Base-by-base conservation (phyloP, 805 yeast species). In the Pichia nanzhaoensis region DNA sequence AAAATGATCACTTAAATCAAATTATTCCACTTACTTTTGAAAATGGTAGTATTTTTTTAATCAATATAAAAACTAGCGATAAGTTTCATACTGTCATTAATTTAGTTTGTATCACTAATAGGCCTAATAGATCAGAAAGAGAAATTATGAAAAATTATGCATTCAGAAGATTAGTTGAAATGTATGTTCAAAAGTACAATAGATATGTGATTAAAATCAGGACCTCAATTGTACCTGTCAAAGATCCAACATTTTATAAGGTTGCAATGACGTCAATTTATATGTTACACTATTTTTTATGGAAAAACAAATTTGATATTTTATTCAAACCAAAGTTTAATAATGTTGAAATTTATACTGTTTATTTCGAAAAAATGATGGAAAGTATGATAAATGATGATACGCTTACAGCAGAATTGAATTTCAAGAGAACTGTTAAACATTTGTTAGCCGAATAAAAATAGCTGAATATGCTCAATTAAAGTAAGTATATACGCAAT, bases 11-110 rank as follows among this genome's bases (percentile, higher is more conserved):
- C 37, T 41, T 33, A 13, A 63, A 59, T 44, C 65, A 64, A 44
- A 53, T 64, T 1, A 55, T 64, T 20, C 68, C 68, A 7, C 22
- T 64, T 14, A 44, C 60, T 6, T 47, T 61, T 35, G 65, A 61
- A 41, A 59, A 54, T 43, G 64, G 64, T 9, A 47, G 52, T 7
- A 49, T 57, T 1, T 61, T 56, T 45, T 45, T 64, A 37, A 53
- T 64, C 32, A 63, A 63, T 41, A 52, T 61, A 22, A 50, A 50
- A 30, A 51, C 56, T 1, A 43, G 32, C 12, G 55, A 55, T 36
- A 54, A 50, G 16, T 46, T 43, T n/a, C 41, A 49, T 17, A 43
- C 47, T 27, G 37, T 21, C 17, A 49, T 52, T 13, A 52, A 46
- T 5, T 52, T 63, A 9, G 47, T 61, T 34, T 63, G 60, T 37